These are phyloP conservation scores for Chlorophyllum brunneum DNA, from an alignment of 768 basidiomycete genomes.

Conservation along the genomic window DNA sequence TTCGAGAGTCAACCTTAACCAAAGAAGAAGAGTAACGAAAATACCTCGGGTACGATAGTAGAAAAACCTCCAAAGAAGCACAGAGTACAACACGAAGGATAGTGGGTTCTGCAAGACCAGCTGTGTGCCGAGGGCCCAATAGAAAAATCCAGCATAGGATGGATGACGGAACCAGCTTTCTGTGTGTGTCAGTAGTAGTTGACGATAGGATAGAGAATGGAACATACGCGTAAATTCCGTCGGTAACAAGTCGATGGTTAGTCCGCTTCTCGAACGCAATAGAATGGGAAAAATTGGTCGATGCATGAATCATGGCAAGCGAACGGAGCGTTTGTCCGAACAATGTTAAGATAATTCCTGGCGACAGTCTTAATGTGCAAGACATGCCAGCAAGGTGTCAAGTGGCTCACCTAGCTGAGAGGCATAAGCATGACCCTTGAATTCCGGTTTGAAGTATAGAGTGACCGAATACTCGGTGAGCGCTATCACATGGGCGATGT, in stretches of 20 bases:
- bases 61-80: constrained; percentile 87
- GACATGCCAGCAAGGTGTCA: not conserved
- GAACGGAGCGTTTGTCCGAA: constrained; percentile 80
- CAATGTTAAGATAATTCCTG: constrained; percentile 64
- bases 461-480: constrained; percentile 76
- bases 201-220: not conserved
- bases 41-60: constrained; percentile 71
- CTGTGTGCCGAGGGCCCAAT: constrained; percentile 96
- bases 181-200: not conserved
- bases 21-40: constrained; percentile 22
- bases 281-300: constrained; percentile 89
- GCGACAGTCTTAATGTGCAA: not conserved
- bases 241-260: constrained; percentile 77
- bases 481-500: constrained; percentile 76
- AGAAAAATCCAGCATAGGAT: constrained; percentile 96
- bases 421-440: constrained; percentile 57
- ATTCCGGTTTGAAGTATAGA: constrained; percentile 60
- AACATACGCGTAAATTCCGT: constrained; percentile 84
- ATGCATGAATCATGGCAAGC: constrained; percentile 94
- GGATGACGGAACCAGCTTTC: constrained; percentile 86
- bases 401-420: constrained; percentile 47
- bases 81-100: constrained; percentile 59
- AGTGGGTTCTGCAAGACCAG: constrained; percentile 85
- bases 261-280: constrained; percentile 73
- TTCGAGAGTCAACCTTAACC: constrained; percentile 26